Conservation (phyloP, 495 filamentous ascomycete genomes). For the Penicillium lividum region DNA sequence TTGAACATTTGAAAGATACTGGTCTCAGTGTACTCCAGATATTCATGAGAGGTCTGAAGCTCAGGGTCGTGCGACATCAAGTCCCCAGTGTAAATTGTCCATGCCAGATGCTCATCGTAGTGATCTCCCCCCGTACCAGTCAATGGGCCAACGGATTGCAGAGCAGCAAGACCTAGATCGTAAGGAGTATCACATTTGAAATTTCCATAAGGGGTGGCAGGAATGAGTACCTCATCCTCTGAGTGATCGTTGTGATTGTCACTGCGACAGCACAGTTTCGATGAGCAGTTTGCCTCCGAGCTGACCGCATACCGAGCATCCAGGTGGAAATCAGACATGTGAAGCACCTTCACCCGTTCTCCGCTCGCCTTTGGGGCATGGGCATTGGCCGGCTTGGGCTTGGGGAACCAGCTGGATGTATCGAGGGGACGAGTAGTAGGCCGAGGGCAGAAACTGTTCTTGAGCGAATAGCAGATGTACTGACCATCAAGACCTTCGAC, state of each 20-base stretch:
- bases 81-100: constrained; percentile 58
- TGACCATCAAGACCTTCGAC: constrained; percentile 56
- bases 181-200: constrained; percentile 62
- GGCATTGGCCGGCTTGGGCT: constrained; percentile 52
- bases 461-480: constrained; percentile 58
- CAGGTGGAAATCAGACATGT: constrained; percentile 61
- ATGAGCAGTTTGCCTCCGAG: constrained; percentile 58
- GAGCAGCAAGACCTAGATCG: constrained; percentile 56
- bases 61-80: constrained; percentile 55
- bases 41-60: constrained; percentile 46
- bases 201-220: constrained; percentile 55
- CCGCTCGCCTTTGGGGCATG: constrained; percentile 47
- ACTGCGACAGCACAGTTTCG: constrained; percentile 54
- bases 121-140: constrained; percentile 50
- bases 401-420: constrained; percentile 50
- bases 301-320: constrained; percentile 57
- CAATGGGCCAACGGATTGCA: constrained; percentile 57
- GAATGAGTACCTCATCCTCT: constrained; percentile 35
- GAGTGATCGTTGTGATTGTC: constrained; percentile 40
- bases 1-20: constrained; percentile 56
- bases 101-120: constrained; percentile 41
- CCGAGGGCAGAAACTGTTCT: constrained; percentile 46
- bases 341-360: constrained; percentile 57
- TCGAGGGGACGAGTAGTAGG: constrained; percentile 47
- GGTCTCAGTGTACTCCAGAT: constrained; percentile 52